Evolutionary conservation across 345 rosid genomes (phyloP).

Genomic region (Heritiera littoralis): DNA sequence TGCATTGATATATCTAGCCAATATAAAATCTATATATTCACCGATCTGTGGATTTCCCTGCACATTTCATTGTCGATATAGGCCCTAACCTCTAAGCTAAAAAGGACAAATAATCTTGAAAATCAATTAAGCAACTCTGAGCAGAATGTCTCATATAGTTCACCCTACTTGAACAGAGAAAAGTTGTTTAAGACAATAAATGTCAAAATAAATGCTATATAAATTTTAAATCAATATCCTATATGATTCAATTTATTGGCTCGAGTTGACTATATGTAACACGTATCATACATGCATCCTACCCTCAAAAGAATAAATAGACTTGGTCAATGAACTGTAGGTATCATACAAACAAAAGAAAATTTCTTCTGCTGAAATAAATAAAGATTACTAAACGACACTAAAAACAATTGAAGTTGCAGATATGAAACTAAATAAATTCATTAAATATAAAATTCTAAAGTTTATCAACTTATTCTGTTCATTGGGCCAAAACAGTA

Average conservation of each 20-base stretch:
- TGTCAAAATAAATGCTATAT: not conserved
- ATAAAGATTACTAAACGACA: not conserved
- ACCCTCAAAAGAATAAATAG: not conserved
- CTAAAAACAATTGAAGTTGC: not conserved
- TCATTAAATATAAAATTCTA: not conserved
- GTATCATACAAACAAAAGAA: not conserved
- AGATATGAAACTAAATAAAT: not conserved
- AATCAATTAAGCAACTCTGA: not conserved
- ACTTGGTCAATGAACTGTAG: not conserved
- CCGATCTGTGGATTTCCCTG: not conserved
- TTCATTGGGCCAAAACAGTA: not conserved
- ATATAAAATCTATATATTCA: not conserved
- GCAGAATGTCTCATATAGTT: not conserved
- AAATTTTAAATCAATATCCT: not conserved
- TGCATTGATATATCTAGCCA: not conserved
- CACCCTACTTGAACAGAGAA: not conserved
- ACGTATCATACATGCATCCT: not conserved
- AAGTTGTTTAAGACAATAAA: not conserved
- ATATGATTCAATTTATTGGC: not conserved
- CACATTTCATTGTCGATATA: not conserved
- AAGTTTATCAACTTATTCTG: not conserved
- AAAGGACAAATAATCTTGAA: not conserved
- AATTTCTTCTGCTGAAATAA: not conserved
- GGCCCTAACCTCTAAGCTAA: not conserved
- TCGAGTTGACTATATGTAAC: not conserved